phyloP scores from a whole-genome alignment of 1,284 basidiomycete genomes.

The Sporisorium iseilematis-ciliati region DNA sequence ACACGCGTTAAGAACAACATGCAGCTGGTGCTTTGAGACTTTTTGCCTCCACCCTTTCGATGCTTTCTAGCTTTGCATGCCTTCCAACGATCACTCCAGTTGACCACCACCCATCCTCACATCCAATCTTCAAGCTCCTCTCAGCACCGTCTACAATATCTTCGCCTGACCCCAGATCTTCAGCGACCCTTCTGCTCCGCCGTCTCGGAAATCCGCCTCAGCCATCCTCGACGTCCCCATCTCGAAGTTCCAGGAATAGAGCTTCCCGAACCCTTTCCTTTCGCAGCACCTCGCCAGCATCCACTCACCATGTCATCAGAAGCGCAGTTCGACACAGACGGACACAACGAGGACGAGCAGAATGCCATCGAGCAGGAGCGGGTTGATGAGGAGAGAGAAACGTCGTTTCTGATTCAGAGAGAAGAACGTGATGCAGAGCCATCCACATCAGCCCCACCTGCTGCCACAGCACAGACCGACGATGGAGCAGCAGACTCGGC shows the following conservation, averaged over 20 bases:
- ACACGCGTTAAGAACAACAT: constrained; percentile 46
- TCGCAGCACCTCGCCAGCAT: not conserved
- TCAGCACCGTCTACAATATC: no score
- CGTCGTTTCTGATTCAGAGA: constrained; percentile 28
- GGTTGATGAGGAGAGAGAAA: constrained; percentile 43
- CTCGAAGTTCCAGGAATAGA: not conserved
- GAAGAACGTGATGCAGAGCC: constrained; percentile 14
- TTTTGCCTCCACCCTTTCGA: constrained; percentile 29
- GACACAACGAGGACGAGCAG: constrained; percentile 42
- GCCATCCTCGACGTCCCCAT: not conserved
- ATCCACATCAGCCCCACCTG: not conserved
- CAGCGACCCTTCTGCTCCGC: no score
- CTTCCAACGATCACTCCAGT: not conserved
- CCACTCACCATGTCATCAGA: constrained; percentile 38
- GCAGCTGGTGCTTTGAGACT: constrained; percentile 5
- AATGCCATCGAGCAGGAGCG: constrained; percentile 36
- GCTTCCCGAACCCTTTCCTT: not conserved
- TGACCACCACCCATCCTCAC: not conserved
- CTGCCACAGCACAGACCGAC: not conserved
- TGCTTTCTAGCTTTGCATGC: not conserved
- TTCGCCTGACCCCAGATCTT: no score
- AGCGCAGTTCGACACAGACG: constrained; percentile 20
- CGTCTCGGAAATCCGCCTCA: no score
- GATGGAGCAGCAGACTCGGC: not conserved
- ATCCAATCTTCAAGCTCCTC: no score